phyloP scores from a whole-genome alignment of 768 basidiomycete species.

The Lyophyllum semitale region DNA sequence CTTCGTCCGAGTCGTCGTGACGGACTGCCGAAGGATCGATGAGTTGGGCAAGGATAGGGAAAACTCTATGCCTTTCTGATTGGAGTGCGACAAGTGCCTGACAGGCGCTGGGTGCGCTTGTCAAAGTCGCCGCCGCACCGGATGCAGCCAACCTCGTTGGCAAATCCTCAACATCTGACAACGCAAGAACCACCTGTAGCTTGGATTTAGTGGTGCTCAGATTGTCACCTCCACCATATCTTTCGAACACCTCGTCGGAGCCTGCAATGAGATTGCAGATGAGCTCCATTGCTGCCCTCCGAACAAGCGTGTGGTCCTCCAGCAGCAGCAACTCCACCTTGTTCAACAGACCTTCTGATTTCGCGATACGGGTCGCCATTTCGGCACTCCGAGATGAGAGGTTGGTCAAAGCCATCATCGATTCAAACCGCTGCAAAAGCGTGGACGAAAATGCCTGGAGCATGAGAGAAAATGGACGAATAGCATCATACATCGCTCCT shows the following conservation, averaged over 20 bases:
- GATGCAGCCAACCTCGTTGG: constrained; percentile 88
- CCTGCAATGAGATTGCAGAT: constrained; percentile 88
- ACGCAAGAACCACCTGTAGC: constrained; percentile 79
- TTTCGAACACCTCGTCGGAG: constrained; percentile 73
- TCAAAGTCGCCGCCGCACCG: constrained; percentile 85
- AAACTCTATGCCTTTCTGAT: constrained; percentile 59
- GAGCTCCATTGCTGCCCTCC: constrained; percentile 88
- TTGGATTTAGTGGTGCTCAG: constrained; percentile 50
- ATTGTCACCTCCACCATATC: constrained; percentile 56
- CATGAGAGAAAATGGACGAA: constrained; percentile 76
- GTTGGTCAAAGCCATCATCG: constrained; percentile 95
- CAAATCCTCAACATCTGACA: constrained; percentile 85
- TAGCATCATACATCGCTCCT: constrained; percentile 76
- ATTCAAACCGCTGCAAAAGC: constrained; percentile 87
- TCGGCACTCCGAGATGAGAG: constrained; percentile 76
- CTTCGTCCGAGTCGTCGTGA: constrained; percentile 31
- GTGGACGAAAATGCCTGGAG: constrained; percentile 69
- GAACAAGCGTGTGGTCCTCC: constrained; percentile 80
- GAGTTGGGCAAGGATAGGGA: constrained; percentile 67
- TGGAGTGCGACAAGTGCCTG: constrained; percentile 63
- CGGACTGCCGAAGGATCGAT: constrained; percentile 56
- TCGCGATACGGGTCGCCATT: constrained; percentile 67
- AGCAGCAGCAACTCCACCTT: constrained; percentile 74
- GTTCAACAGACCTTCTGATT: constrained; percentile 57
- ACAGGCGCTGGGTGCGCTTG: constrained; percentile 62